Percentiles rank a stretch among this genome's conserved stretches.
Conservation (phyloP, 2,329 filamentous ascomycete genomes). For the Didymella exigua region DNA sequence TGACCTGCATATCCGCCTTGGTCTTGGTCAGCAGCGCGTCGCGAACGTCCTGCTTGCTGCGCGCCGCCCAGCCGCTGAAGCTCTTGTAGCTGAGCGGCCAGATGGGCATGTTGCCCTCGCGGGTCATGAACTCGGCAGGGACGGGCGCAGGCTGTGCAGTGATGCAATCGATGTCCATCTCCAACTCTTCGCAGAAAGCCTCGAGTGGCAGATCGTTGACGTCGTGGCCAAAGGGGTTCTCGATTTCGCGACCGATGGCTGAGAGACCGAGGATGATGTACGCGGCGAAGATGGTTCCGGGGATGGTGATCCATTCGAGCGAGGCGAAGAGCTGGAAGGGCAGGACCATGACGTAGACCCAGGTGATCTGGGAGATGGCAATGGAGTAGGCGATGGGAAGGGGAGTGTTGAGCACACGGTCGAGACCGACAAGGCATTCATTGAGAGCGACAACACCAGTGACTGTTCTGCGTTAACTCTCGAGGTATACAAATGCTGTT, state of each 20-base stretch:
- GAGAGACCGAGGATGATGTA: constrained; percentile 85
- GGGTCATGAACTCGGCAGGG: constrained; percentile 58
- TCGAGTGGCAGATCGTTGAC: constrained; percentile 74
- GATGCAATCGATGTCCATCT: constrained; percentile 75
- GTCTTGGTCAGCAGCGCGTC: constrained; percentile 53
- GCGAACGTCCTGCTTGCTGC: constrained; percentile 50
- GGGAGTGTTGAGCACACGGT: constrained; percentile 81
- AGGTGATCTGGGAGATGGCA: constrained; percentile 83
- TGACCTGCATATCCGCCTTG: constrained; percentile 42
- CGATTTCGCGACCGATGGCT: constrained; percentile 79
- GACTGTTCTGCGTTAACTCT: constrained; percentile 45
- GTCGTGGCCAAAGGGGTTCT: constrained; percentile 83
- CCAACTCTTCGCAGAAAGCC: constrained; percentile 75
- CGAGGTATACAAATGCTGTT: too few relatives aligned
- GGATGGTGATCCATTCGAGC: constrained; percentile 77
- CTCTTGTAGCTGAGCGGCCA: constrained; percentile 59
- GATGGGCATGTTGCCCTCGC: constrained; percentile 59
- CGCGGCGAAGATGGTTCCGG: constrained; percentile 71
- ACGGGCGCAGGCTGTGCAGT: constrained; percentile 62
- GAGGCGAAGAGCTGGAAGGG: constrained; percentile 76
- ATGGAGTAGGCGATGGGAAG: constrained; percentile 84
- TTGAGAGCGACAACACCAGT: constrained; percentile 68
- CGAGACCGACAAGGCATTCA: constrained; percentile 73
- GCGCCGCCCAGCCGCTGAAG: constrained; percentile 46
- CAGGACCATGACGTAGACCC: constrained; percentile 79